phyloP scores from a whole-genome alignment of 495 filamentous ascomycete genomes.

The Penicillium cinerascens region DNA sequence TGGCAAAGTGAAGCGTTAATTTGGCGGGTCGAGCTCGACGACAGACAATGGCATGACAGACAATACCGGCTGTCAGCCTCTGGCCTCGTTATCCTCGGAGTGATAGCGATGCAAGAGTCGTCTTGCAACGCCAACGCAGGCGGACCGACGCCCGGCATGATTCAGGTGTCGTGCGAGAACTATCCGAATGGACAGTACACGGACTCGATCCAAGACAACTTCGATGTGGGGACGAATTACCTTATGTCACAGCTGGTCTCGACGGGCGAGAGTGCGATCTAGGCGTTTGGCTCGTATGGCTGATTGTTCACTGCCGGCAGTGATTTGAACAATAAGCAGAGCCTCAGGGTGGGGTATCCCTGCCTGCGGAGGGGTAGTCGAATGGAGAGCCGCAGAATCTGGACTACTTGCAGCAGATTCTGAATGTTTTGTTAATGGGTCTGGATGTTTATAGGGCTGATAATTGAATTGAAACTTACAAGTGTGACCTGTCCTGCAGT shows the following conservation, averaged over 20 bases:
- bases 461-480: constrained; percentile 24
- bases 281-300: constrained; percentile 32
- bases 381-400: constrained; percentile 31
- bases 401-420: constrained; percentile 30
- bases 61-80: no score
- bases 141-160: constrained; percentile 30
- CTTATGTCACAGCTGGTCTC: constrained; percentile 19
- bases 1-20: no score
- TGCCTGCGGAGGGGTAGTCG: constrained; percentile 25
- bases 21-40: no score
- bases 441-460: constrained; percentile 27
- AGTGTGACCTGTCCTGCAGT: constrained; percentile 14
- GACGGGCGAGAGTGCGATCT: constrained; percentile 25
- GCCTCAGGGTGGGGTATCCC: constrained; percentile 27
- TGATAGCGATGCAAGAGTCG: constrained; percentile 37
- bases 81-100: constrained; percentile 32
- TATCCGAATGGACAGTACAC: constrained; percentile 31
- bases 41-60: no score
- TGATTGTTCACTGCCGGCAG: constrained; percentile 29
- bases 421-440: constrained; percentile 33
- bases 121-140: constrained; percentile 34
- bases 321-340: constrained; percentile 20
- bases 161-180: constrained; percentile 36
- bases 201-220: constrained; percentile 31
- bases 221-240: constrained; percentile 31